Percentiles rank a stretch among this genome's conserved stretches.
Evolutionary conservation across 768 basidiomycete species (phyloP).

Genomic region (Mycena olivaceomarginata): DNA sequence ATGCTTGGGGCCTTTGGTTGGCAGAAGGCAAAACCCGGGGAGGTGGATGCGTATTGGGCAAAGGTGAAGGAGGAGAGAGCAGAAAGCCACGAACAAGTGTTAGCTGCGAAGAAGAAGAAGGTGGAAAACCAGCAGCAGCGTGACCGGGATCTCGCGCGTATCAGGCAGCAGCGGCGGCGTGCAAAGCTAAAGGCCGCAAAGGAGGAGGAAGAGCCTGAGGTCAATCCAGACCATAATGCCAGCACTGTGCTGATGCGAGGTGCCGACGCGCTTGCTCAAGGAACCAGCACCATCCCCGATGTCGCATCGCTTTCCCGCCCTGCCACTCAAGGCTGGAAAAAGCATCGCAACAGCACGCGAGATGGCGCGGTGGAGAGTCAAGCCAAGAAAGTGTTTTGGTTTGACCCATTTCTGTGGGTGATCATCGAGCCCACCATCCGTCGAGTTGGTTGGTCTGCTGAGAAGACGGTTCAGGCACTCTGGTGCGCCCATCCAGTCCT

Average conservation of each 20-base stretch:
- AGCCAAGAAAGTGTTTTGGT: slow-evolving; percentile 21
- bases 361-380: slow-evolving; percentile 3
- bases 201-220: too few relatives aligned
- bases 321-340: slow-evolving; percentile 8
- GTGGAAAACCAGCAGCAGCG: too few relatives aligned
- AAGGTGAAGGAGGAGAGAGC: too few relatives aligned
- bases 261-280: neutral
- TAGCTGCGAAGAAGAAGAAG: too few relatives aligned
- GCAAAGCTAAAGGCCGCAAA: too few relatives aligned
- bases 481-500: slow-evolving; percentile 11
- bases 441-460: slow-evolving; percentile 16
- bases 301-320: slow-evolving; percentile 9
- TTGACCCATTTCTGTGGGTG: slow-evolving; percentile 19
- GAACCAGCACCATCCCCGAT: neutral
- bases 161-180: too few relatives aligned
- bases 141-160: too few relatives aligned
- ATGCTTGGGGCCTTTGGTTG: too few relatives aligned
- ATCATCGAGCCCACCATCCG: slow-evolving; percentile 24
- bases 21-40: too few relatives aligned
- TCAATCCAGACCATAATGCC: neutral
- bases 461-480: neutral
- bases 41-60: too few relatives aligned
- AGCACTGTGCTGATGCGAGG: slow-evolving; percentile 24
- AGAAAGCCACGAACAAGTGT: too few relatives aligned
- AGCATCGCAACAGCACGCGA: neutral